Evolutionary conservation across 495 filamentous ascomycete genomes (phyloP).

Genomic region (Hypoxylon intermedium): DNA sequence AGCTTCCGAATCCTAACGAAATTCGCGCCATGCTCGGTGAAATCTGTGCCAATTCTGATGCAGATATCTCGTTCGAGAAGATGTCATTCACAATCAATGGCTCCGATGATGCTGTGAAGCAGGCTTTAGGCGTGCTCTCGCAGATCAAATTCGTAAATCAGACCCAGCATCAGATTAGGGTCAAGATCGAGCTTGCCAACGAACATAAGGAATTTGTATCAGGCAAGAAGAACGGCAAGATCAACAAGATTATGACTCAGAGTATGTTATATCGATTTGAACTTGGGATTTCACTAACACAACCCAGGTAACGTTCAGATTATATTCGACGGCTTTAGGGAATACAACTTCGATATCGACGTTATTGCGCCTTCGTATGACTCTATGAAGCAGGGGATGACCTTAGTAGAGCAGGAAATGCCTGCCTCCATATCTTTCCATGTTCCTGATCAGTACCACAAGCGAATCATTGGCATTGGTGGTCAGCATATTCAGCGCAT

Average conservation of each 20-base stretch:
- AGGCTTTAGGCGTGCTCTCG: slow-evolving; percentile 88
- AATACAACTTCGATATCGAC: slow-evolving; percentile 99
- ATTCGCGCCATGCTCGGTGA: slow-evolving; percentile 90
- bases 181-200: slow-evolving; percentile 98
- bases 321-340: slow-evolving; percentile 97
- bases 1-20: slow-evolving; percentile 75
- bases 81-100: slow-evolving; percentile 92
- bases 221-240: slow-evolving; percentile 99
- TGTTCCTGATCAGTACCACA: slow-evolving; percentile 99
- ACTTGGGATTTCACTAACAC: slow-evolving; percentile 1
- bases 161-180: slow-evolving; percentile 87
- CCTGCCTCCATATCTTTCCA: slow-evolving; percentile 98
- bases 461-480: slow-evolving; percentile 98
- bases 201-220: slow-evolving; percentile 99
- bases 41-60: slow-evolving; percentile 94
- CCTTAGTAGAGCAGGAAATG: slow-evolving; percentile 98
- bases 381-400: slow-evolving; percentile 87
- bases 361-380: slow-evolving; percentile 91
- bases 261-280: slow-evolving; percentile 56
- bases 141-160: slow-evolving; percentile 88
- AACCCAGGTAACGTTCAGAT: slow-evolving; percentile 87
- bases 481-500: slow-evolving; percentile 99
- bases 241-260: slow-evolving; percentile 99
- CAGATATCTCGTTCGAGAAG: slow-evolving; percentile 93
- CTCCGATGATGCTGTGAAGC: slow-evolving; percentile 93